Evolutionary conservation across 2,329 filamentous ascomycete species (phyloP), one percentile per base, ranked within the genome.

Genomic region (Colletotrichum noveboracense): DNA sequence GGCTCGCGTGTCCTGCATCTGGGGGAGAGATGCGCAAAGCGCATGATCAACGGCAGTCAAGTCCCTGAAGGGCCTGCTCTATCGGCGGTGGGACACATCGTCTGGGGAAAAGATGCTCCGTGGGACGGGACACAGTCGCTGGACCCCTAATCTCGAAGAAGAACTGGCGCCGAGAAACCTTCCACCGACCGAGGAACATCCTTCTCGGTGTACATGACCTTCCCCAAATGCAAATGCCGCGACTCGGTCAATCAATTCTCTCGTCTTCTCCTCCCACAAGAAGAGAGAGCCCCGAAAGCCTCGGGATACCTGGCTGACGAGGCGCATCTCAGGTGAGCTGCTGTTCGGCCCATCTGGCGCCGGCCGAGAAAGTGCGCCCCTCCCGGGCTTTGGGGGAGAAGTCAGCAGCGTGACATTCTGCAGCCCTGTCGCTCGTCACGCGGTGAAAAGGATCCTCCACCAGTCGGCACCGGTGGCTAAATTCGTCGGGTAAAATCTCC

Each of bases 361-460:
- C 72, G 72, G 72, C 67, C 66, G 71, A 34, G 18, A 21, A 3
- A 7, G 43, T 7, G 28, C 61, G 24, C 55, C 48, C 10, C 55
- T 48, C 24, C n/a, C 21, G 16, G 4, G n/a, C n/a, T 14, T 14
- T 3, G 34, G 21, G 18, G 18, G 10, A 30, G 24, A 43, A 32
- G 24, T 24, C 21, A 66, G 62, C 62, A 72, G 73, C 73, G 73
- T 75, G 69, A 75, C 73, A 72, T 67, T 72, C 69, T 75, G 73
- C 72, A 75, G 72, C 72, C 72, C 68, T 75, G 72, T 75, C 55
- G 72, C 67, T 21, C 72, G 32, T 66, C 72, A 71, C 61, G 68
- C 61, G 72, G 69, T 70, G 38, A 26, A 58, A 55, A 64, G 61
- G 62, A 72, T 72, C 72, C 72, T 72, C 72, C 72, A 72, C 68